These are phyloP conservation scores for Termitomyces sp. DNA, from an alignment of 768 basidiomycete genomes.

Conservation along the genomic window DNA sequence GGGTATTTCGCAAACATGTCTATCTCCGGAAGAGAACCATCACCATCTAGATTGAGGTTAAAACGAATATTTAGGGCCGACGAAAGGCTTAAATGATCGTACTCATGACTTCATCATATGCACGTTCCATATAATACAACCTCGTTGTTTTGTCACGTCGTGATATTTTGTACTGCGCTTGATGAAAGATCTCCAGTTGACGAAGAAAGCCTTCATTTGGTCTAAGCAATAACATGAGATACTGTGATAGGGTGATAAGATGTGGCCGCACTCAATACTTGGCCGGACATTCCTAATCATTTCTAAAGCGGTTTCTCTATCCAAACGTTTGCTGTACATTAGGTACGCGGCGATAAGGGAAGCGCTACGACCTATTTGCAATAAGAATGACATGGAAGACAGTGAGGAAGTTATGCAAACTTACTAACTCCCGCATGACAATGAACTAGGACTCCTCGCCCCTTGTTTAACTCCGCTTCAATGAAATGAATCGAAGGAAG, in stretches of 20 bases:
- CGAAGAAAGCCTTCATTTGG: slow-evolving; percentile 83
- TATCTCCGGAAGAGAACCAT: slow-evolving; percentile 58
- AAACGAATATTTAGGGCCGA: slow-evolving; percentile 16
- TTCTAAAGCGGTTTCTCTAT: slow-evolving; percentile 61
- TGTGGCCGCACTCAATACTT: slow-evolving; percentile 52
- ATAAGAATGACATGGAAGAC: neutral
- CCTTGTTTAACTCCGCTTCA: slow-evolving; percentile 70
- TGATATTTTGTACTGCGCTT: slow-evolving; percentile 67
- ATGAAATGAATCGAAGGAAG: slow-evolving; percentile 83
- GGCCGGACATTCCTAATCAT: slow-evolving; percentile 68
- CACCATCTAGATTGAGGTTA: slow-evolving; percentile 53
- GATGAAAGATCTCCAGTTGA: slow-evolving; percentile 79
- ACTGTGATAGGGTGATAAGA: neutral
- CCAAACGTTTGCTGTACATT: slow-evolving; percentile 67
- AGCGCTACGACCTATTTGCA: slow-evolving; percentile 66
- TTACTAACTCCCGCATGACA: slow-evolving; percentile 88
- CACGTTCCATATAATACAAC: slow-evolving; percentile 80
- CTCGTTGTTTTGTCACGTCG: slow-evolving; percentile 66
- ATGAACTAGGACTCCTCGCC: slow-evolving; percentile 79
- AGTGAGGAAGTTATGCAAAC: slow-evolving; percentile 24
- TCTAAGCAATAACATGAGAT: slow-evolving; percentile 33
- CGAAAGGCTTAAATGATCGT: slow-evolving; percentile 26
- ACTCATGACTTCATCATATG: slow-evolving; percentile 79
- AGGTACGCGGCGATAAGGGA: slow-evolving; percentile 87
- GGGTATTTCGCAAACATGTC: slow-evolving; percentile 80